Conservation (phyloP, 1,284 basidiomycete species). For the Ganoderma boninense region DNA sequence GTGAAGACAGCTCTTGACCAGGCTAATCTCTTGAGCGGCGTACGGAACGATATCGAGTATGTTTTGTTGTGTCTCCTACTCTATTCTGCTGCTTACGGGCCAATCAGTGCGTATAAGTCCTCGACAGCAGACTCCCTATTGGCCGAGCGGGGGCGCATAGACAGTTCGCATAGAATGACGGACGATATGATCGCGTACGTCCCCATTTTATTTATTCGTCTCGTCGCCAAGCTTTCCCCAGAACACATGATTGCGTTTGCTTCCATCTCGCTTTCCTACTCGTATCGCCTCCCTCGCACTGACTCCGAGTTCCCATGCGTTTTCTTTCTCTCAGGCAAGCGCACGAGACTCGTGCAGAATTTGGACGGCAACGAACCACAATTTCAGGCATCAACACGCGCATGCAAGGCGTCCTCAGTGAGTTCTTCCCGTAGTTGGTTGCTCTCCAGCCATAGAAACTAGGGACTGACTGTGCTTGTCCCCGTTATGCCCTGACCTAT, state of each 20-base stretch:
- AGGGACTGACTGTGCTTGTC: conserved; percentile 13
- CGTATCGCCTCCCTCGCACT: conserved; percentile 12
- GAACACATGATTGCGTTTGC: background rate
- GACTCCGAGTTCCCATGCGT: background rate
- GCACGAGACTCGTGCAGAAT: conserved; percentile 96
- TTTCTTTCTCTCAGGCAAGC: conserved; percentile 76
- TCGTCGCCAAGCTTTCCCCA: background rate
- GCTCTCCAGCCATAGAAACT: conserved; percentile 5
- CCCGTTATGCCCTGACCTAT: background rate
- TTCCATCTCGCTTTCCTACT: background rate
- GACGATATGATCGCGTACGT: conserved; percentile 90
- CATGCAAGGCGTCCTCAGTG: conserved; percentile 86
- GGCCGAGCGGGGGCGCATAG: conserved; percentile 88
- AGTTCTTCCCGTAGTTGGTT: conserved; percentile 39
- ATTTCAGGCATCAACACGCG: conserved; percentile 83
- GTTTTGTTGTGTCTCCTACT: conserved; percentile 38
- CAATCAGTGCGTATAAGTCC: conserved; percentile 85
- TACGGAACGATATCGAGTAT: conserved; percentile 95
- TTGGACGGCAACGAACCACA: conserved; percentile 83
- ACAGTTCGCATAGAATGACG: conserved; percentile 94
- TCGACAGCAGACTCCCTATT: conserved; percentile 89
- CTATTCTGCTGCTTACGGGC: conserved; percentile 5
- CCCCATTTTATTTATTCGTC: background rate
- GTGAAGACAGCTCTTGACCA: conserved; percentile 88
- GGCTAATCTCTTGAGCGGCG: conserved; percentile 89